These are phyloP conservation scores for Gentiana macrophylla DNA, from an alignment of 257 asterid species.

Conservation along the genomic window DNA sequence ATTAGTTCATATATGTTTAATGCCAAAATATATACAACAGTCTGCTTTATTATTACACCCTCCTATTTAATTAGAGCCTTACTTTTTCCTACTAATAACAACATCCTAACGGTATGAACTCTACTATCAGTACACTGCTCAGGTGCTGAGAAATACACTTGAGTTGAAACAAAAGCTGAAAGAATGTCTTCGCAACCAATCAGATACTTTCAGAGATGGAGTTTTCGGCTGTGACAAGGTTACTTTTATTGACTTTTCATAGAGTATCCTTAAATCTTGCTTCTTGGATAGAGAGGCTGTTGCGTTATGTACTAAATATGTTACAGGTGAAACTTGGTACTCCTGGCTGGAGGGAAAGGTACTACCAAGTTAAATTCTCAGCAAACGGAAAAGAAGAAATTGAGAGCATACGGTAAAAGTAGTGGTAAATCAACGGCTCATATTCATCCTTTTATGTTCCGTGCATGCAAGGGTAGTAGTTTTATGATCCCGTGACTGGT, in stretches of 20 bases:
- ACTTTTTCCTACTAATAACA: no score
- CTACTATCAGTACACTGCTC: neutral
- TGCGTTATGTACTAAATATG: neutral
- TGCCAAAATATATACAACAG: no score
- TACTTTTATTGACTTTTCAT: neutral
- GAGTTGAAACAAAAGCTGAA: constrained; percentile 30
- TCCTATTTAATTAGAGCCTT: no score
- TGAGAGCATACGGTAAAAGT: constrained; percentile 26
- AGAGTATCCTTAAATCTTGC: no score
- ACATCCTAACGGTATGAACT: no score
- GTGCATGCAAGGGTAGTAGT: no score
- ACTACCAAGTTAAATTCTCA: constrained; percentile 36
- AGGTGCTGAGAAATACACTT: constrained; percentile 28
- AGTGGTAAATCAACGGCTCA: constrained; percentile 20
- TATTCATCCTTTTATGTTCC: neutral
- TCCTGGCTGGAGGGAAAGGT: constrained; percentile 39
- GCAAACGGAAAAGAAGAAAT: constrained; percentile 23
- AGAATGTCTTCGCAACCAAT: constrained; percentile 10
- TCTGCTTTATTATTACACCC: no score
- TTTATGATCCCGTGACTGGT: no score
- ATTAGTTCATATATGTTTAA: no score
- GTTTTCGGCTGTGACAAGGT: constrained; percentile 27
- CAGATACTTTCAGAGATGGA: constrained; percentile 36
- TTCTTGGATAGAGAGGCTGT: no score
- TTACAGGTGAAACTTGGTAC: constrained; percentile 40